These are phyloP conservation scores for Clohesyomyces aquaticus DNA, from an alignment of 495 filamentous ascomycete species.

Conservation along the genomic window DNA sequence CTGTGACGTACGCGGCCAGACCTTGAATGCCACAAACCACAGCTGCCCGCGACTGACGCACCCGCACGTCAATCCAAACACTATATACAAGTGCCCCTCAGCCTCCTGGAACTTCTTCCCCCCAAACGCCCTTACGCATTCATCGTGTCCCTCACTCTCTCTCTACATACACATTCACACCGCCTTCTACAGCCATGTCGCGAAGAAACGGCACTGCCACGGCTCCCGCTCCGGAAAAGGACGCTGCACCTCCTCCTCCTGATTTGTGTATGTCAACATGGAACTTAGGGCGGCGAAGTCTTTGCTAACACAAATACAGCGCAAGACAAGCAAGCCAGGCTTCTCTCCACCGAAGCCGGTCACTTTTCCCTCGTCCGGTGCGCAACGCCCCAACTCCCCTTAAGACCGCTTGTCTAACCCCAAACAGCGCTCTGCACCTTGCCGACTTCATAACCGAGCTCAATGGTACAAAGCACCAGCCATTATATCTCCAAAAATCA, in stretches of 20 bases:
- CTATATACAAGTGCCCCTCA: background rate
- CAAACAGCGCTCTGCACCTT: slow-evolving; percentile 71
- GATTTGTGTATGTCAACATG: slow-evolving; percentile 19
- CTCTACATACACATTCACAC: background rate
- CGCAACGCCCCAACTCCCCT: background rate
- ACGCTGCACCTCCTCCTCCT: slow-evolving; percentile 20
- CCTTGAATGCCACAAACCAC: background rate
- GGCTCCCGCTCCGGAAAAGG: slow-evolving; percentile 32
- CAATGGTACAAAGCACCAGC: slow-evolving; percentile 68
- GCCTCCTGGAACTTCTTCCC: background rate
- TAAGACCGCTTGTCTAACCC: background rate
- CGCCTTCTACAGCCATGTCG: slow-evolving; percentile 38
- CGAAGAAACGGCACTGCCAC: slow-evolving; percentile 42
- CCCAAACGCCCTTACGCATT: background rate
- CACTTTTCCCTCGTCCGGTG: slow-evolving; percentile 74
- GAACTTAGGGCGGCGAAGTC: background rate
- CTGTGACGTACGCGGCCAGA: background rate
- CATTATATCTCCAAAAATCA: background rate
- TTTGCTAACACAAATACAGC: slow-evolving; percentile 13
- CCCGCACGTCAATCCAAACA: background rate
- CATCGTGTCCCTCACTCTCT: background rate
- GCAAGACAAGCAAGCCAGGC: slow-evolving; percentile 82
- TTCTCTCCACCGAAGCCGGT: slow-evolving; percentile 74
- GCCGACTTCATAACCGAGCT: slow-evolving; percentile 94
- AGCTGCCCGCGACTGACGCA: slow-evolving; percentile 10